Base-by-base conservation (phyloP, 805 yeast species). In the Starmera amethionina region DNA sequence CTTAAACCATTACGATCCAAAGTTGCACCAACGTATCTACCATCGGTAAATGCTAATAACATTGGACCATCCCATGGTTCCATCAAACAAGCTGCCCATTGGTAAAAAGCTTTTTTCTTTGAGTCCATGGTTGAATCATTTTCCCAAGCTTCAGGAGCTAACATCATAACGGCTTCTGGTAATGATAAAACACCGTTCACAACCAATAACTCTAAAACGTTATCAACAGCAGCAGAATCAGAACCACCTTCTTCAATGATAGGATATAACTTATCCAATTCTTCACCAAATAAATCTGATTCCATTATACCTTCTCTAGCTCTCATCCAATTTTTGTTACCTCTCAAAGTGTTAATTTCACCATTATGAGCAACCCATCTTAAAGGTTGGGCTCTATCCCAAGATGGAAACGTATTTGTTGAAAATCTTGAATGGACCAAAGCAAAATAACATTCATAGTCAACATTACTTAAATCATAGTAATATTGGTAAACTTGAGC, bases 61-160 rank as follows among this genome's bases (percentile, higher is more conserved):
- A 97, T 97, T 15, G 98, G 98, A 49, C 98, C 98, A 66, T 90
- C 98, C 98, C 98, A 90, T 8, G 97, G 97, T 68, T 90, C 98
- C 96, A 93, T 93, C 49, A 90, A 67, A 66, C 97, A 88, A 11
- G 97, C 96, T 37, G 97, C 97, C 97, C 97, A 90, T 63, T 93
- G 97, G 67, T 90, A 90, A 64, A 94, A 90, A 1, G 97, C 97
- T 54, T 75, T 79, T 67, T 89, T 84, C 62, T 83, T 81, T 41
- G 95, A 86, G 61, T 90, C 96, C 83, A 90, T 88, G 47, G 73
- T 63, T 41, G 64, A 62, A 63, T 89, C 93, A 59, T 84, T 83
- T 64, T 90, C 97, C 93, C 96, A 88, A 5, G 97, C 97, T 65
- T 90, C 98, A 30, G 98, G 98, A 44, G 93, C 90, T 72, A 93